Conservation (phyloP, 495 filamentous ascomycete genomes). For the Lepidopterella palustris region DNA sequence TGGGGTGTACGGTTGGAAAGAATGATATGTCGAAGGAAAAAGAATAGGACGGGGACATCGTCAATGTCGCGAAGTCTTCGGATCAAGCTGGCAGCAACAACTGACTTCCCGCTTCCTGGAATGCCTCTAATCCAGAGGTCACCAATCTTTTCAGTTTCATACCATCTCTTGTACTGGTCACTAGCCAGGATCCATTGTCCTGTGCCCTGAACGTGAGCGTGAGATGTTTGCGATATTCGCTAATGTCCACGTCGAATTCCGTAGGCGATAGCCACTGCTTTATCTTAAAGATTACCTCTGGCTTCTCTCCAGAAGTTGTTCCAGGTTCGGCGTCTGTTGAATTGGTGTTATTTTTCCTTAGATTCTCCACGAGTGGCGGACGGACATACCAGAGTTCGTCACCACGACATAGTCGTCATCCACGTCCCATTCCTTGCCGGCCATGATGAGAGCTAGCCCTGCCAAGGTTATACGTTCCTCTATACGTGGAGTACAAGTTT, state of each 20-base stretch:
- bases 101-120: constrained; percentile 48
- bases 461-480: no score
- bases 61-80: constrained; percentile 26
- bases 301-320: background rate
- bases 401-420: background rate
- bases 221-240: constrained; percentile 34
- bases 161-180: constrained; percentile 40
- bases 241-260: constrained; percentile 34
- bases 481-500: no score
- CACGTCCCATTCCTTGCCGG: no score
- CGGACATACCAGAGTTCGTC: background rate
- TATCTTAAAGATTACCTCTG: constrained; percentile 21
- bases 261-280: constrained; percentile 40
- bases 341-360: background rate
- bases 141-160: constrained; percentile 31
- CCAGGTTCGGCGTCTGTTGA: background rate
- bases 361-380: background rate
- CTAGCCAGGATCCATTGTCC: constrained; percentile 42
- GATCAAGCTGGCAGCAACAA: constrained; percentile 42
- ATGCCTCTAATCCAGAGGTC: constrained; percentile 48
- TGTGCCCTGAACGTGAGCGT: constrained; percentile 39
- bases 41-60: constrained; percentile 41
- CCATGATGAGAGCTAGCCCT: no score
- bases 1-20: constrained; percentile 42
- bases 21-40: constrained; percentile 53